Evolutionary conservation across 176 grass and related monocot species (phyloP).

Genomic region (Paspalum vaginatum): DNA sequence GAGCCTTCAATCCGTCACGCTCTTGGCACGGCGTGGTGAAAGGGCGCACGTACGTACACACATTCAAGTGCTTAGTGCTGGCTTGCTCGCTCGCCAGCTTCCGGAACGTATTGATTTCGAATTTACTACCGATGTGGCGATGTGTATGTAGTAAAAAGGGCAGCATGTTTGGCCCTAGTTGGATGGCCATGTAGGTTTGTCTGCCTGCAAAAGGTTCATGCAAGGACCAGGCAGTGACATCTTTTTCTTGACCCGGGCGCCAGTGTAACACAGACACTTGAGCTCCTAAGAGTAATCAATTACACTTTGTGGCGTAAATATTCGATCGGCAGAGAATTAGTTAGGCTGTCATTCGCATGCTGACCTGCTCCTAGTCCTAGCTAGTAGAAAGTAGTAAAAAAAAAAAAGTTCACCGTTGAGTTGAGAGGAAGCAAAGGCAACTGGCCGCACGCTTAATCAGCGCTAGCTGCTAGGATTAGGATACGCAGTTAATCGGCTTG

Average conservation of each 20-base stretch:
- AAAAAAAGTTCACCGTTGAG: constrained; percentile 27
- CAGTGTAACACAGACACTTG: too few relatives aligned
- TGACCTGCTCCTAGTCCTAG: not conserved
- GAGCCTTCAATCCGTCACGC: constrained; percentile 3
- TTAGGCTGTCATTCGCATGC: not conserved
- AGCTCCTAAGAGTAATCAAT: too few relatives aligned
- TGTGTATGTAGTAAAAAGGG: not conserved
- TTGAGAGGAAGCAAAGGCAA: constrained; percentile 45
- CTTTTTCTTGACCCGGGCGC: too few relatives aligned
- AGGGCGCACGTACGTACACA: not conserved
- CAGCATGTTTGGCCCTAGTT: not conserved
- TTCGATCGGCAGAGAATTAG: not conserved
- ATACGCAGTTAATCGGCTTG: not conserved
- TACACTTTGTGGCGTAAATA: not conserved
- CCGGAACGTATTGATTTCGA: not conserved
- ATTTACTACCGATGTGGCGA: not conserved
- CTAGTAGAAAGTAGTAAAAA: not conserved
- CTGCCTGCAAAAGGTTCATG: not conserved
- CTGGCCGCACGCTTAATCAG: constrained; percentile 38
- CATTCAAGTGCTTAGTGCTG: not conserved
- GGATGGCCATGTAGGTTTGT: not conserved
- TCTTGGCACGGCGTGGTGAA: constrained; percentile 4
- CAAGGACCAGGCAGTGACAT: not conserved
- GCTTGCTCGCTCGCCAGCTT: not conserved
- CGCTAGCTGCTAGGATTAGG: not conserved